phyloP scores from a whole-genome alignment of 2,329 filamentous ascomycete genomes.

The Talaromyces sp. region DNA sequence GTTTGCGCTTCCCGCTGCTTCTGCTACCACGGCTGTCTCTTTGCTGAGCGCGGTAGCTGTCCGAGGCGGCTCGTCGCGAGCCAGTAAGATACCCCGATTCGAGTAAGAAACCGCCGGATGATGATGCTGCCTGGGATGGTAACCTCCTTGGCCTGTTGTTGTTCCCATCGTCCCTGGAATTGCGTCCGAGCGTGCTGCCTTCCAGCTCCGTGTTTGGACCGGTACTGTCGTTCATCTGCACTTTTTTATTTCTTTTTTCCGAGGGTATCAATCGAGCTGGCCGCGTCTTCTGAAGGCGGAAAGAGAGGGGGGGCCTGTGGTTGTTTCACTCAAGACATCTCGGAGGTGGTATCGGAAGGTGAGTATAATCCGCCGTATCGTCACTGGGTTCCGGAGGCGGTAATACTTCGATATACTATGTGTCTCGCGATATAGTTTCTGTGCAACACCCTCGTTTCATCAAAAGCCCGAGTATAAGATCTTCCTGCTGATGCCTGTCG shows the following conservation, averaged over 20 bases:
- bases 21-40: conserved; percentile 12
- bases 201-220: conserved; percentile 27
- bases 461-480: background rate
- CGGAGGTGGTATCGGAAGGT: background rate
- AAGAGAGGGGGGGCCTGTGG: background rate
- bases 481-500: background rate
- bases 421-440: background rate
- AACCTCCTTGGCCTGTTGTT: conserved; percentile 14
- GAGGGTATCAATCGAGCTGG: background rate
- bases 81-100: conserved; percentile 34
- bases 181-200: conserved; percentile 31
- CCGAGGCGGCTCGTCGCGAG: conserved; percentile 20
- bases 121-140: conserved; percentile 10
- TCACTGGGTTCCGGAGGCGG: background rate
- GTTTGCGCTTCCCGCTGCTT: conserved; percentile 36
- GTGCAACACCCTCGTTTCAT: background rate
- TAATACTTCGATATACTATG: background rate
- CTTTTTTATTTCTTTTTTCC: too few relatives aligned
- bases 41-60: conserved; percentile 19
- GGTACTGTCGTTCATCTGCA: conserved; percentile 23
- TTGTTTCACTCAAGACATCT: background rate
- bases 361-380: background rate
- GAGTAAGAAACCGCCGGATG: conserved; percentile 39
- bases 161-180: conserved; percentile 28
- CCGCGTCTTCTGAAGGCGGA: background rate